A percentile compares a stretch with the other conserved stretches of the same genome.
These are phyloP conservation scores for Rutstroemia sp. DNA, from an alignment of 2,329 filamentous ascomycete genomes.

Conservation along the genomic window DNA sequence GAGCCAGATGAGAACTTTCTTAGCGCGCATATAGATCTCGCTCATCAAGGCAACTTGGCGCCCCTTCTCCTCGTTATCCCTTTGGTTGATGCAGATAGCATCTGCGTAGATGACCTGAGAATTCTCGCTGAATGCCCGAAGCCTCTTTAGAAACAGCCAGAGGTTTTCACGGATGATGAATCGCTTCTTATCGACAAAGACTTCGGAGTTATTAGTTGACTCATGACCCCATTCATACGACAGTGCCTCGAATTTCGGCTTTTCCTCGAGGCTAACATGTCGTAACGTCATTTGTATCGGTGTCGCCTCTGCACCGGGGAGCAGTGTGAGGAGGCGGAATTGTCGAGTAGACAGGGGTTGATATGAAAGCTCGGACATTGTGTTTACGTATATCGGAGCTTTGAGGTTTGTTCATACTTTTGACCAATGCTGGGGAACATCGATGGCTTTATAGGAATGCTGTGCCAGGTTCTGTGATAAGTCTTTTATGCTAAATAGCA, in stretches of 20 bases:
- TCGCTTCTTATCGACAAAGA: background rate
- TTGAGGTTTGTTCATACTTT: background rate
- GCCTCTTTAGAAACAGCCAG: background rate
- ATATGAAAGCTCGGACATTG: background rate
- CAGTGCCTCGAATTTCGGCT: background rate
- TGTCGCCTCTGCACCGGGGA: background rate
- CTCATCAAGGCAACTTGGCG: slow-evolving; percentile 8
- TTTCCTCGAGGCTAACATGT: slow-evolving; percentile 1
- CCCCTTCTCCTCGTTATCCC: slow-evolving; percentile 6
- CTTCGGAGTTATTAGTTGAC: background rate
- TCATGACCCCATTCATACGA: slow-evolving; percentile 4
- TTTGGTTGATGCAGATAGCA: slow-evolving; percentile 13
- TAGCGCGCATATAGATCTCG: slow-evolving; percentile 5
- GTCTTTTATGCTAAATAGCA: too few species aligned
- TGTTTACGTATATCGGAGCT: background rate
- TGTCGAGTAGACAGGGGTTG: background rate
- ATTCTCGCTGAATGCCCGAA: background rate
- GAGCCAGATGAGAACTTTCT: slow-evolving; percentile 9
- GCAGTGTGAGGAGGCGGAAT: slow-evolving; percentile 7
- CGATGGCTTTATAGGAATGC: background rate
- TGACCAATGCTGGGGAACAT: background rate
- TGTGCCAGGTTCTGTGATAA: background rate
- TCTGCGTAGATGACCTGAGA: slow-evolving; percentile 1
- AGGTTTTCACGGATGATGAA: background rate
- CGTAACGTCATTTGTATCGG: slow-evolving; percentile 1